A percentile compares a stretch with the other conserved stretches of the same genome.
Conservation (phyloP, 1,284 basidiomycete genomes). For the Melampsora abietis-canadensis region DNA sequence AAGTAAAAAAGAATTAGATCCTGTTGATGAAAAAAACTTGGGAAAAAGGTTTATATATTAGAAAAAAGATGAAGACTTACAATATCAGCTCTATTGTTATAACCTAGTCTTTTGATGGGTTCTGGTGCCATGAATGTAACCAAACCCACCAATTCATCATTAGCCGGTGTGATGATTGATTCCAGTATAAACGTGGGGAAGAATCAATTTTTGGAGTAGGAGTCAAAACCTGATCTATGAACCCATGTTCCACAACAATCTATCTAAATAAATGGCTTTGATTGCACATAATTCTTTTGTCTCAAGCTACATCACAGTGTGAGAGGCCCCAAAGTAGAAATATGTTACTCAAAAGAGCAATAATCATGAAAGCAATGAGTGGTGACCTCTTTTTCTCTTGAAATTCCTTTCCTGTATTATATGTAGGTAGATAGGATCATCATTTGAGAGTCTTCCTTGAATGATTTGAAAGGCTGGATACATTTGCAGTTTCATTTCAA, state of each 20-base stretch:
- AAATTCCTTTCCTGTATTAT: too few species aligned
- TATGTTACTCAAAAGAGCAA: too few species aligned
- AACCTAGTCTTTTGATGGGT: constrained; percentile 74
- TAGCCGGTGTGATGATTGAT: constrained; percentile 59
- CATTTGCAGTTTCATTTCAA: too few species aligned
- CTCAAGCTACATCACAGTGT: too few species aligned
- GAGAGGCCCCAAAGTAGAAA: too few species aligned
- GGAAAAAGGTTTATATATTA: constrained; percentile 63
- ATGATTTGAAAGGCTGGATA: too few species aligned
- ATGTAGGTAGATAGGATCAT: too few species aligned
- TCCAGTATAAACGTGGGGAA: constrained; percentile 52
- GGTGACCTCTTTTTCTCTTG: too few species aligned
- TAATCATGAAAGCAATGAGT: too few species aligned
- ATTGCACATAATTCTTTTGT: constrained; percentile 66
- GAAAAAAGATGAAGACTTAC: too few species aligned
- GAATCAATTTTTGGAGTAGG: constrained; percentile 20
- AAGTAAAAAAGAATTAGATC: constrained; percentile 79
- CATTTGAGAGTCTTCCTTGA: too few species aligned
- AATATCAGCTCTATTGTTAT: constrained; percentile 63
- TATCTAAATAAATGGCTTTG: constrained; percentile 82
- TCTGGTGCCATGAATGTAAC: constrained; percentile 95
- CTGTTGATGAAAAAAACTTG: constrained; percentile 60
- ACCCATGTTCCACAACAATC: constrained; percentile 67
- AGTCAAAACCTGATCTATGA: constrained; percentile 57
- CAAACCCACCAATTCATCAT: constrained; percentile 84